phyloP scores from a whole-genome alignment of 352 stramenopile species.

The Phytophthora palmivora region DNA sequence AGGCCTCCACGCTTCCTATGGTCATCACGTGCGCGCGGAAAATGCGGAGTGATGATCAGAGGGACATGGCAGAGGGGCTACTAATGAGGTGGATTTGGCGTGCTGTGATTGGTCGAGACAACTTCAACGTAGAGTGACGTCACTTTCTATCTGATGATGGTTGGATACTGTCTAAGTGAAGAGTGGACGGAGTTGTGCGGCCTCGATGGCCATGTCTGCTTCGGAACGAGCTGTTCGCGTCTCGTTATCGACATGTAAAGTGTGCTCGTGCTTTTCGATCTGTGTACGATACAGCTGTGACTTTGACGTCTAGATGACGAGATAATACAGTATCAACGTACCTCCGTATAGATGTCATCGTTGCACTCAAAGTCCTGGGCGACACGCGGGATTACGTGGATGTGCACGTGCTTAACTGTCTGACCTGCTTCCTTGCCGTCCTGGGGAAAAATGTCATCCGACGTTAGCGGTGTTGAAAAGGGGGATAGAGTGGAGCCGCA shows the following conservation, averaged over 20 bases:
- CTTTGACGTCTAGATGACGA: background rate
- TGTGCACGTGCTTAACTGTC: slow-evolving; percentile 93
- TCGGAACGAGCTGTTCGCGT: slow-evolving; percentile 74
- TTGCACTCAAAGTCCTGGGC: slow-evolving; percentile 87
- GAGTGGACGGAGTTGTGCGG: slow-evolving; percentile 42
- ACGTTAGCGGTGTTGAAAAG: background rate
- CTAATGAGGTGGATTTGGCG: slow-evolving; percentile 5
- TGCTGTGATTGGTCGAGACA: slow-evolving; percentile 26
- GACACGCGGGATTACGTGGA: slow-evolving; percentile 92
- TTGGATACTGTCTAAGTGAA: slow-evolving; percentile 30
- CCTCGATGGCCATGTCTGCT: slow-evolving; percentile 87
- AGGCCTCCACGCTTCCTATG: slow-evolving; percentile 20
- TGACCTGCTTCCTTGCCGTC: slow-evolving; percentile 91
- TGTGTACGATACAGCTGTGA: slow-evolving; percentile 22
- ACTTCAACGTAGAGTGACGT: slow-evolving; percentile 27
- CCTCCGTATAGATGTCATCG: slow-evolving; percentile 93
- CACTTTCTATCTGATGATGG: background rate
- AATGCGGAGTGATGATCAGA: slow-evolving; percentile 1
- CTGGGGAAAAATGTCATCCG: slow-evolving; percentile 22
- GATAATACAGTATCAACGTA: slow-evolving; percentile 33
- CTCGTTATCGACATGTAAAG: slow-evolving; percentile 72
- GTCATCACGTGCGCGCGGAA: slow-evolving; percentile 17
- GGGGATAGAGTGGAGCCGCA: slow-evolving; percentile 1
- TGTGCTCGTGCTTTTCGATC: slow-evolving; percentile 70
- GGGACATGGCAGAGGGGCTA: slow-evolving; percentile 4